Percentiles rank a stretch among this genome's conserved stretches.
Evolutionary conservation across 805 yeast genomes (phyloP).

Genomic region (Cyberlindnera bimundalis): DNA sequence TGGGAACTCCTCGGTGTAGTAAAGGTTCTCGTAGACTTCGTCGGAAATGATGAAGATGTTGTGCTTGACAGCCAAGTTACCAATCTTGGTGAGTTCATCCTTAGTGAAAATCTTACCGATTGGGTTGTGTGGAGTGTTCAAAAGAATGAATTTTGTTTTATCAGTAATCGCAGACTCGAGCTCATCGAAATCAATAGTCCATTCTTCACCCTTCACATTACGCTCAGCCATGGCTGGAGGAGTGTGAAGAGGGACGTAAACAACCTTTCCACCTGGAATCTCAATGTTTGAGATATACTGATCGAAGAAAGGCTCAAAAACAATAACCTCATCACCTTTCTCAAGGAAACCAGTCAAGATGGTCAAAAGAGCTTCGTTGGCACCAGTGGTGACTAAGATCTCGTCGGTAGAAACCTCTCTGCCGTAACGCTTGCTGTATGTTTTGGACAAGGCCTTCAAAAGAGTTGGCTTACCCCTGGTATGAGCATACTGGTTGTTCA

Average conservation of each 20-base stretch:
- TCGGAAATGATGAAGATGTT: conserved; percentile 83
- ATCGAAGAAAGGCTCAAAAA: conserved; percentile 95
- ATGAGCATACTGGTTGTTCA: conserved; percentile 88
- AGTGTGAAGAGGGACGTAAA: conserved; percentile 80
- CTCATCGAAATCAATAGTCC: conserved; percentile 81
- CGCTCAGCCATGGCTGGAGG: conserved; percentile 65
- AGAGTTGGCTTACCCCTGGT: conserved; percentile 83
- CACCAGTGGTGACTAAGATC: conserved; percentile 88
- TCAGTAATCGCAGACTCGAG: conserved; percentile 66
- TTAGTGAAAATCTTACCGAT: conserved; percentile 84
- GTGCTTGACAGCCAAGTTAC: conserved; percentile 79
- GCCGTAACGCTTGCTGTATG: conserved; percentile 67
- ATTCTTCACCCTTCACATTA: conserved; percentile 76
- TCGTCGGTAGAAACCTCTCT: conserved; percentile 55
- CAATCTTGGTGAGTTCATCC: conserved; percentile 71
- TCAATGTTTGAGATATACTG: conserved; percentile 94
- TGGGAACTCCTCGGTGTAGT: conserved; percentile 64
- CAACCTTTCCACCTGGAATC: conserved; percentile 89
- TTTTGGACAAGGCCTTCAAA: conserved; percentile 61
- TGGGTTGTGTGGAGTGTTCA: conserved; percentile 96
- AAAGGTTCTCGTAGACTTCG: conserved; percentile 92
- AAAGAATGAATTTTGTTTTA: conserved; percentile 79
- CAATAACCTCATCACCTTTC: conserved; percentile 92
- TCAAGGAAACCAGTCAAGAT: conserved; percentile 81
- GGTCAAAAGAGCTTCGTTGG: conserved; percentile 91